Conservation (phyloP, 108 stramenopile genomes). For the Cylindrotheca closterium region DNA sequence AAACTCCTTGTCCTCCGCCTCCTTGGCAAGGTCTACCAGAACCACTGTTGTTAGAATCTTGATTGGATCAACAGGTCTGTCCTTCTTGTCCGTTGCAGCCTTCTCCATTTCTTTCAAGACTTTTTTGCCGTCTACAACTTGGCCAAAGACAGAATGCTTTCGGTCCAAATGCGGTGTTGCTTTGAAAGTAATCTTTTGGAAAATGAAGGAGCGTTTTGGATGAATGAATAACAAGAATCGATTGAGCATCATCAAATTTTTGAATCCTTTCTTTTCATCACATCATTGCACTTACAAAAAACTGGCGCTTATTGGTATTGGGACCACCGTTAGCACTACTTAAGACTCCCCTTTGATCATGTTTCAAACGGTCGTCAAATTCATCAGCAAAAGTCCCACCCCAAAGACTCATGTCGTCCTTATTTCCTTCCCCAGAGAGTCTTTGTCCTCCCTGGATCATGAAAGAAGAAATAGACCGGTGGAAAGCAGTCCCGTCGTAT, state of each 20-base stretch:
- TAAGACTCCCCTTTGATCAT: conserved; percentile 74
- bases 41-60: conserved; percentile 56
- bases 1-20: conserved; percentile 64
- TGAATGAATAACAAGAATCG: not conserved
- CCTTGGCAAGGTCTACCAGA: conserved; percentile 66
- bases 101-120: conserved; percentile 36
- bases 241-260: not conserved
- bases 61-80: conserved; percentile 62
- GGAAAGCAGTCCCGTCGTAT: conserved; percentile 90
- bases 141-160: conserved; percentile 96
- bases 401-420: conserved; percentile 86
- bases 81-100: conserved; percentile 72
- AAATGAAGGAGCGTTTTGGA: too few species aligned
- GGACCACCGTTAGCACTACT: conserved; percentile 96
- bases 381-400: conserved; percentile 85
- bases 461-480: conserved; percentile 88
- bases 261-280: not conserved
- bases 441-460: conserved; percentile 96
- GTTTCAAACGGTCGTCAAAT: conserved; percentile 88
- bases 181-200: conserved; percentile 87
- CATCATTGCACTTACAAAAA: conserved; percentile 52
- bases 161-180: conserved; percentile 89
- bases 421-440: conserved; percentile 37
- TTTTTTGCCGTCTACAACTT: conserved; percentile 84
- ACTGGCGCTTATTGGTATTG: conserved; percentile 89